A percentile compares a stretch with the other conserved stretches of the same genome.
These are phyloP conservation scores for Malus sieversii DNA, from an alignment of 306 rosid genomes.

Conservation along the genomic window DNA sequence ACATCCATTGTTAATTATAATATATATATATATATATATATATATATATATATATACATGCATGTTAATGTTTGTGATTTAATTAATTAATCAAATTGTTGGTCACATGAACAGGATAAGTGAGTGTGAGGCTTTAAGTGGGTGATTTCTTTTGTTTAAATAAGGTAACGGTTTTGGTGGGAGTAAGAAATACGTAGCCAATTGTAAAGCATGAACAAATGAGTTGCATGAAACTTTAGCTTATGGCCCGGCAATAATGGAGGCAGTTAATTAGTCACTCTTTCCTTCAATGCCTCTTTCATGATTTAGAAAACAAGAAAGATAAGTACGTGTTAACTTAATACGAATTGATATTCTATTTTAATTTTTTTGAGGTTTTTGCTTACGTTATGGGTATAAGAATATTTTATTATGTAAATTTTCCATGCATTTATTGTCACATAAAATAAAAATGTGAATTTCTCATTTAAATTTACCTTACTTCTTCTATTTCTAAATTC, in stretches of 20 bases:
- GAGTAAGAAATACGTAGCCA: slow-evolving; percentile 5
- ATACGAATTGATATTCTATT: not conserved
- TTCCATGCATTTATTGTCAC: not conserved
- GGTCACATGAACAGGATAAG: not conserved
- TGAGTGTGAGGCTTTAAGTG: not conserved
- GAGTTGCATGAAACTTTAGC: slow-evolving; percentile 10
- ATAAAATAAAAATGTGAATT: not conserved
- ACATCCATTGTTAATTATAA: not conserved
- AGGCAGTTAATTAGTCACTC: slow-evolving; percentile 16
- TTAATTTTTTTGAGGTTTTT: not conserved
- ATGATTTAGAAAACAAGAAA: not conserved
- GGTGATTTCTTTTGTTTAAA: not conserved
- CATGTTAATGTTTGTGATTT: not conserved
- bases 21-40: no score
- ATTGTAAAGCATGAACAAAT: not conserved
- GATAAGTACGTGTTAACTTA: not conserved
- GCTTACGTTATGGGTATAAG: no score
- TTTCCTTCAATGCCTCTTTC: not conserved
- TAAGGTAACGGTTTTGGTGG: slow-evolving; percentile 4
- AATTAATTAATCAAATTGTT: not conserved
- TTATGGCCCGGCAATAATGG: slow-evolving; percentile 29
- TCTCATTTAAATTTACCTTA: not conserved
- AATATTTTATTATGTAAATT: no score
- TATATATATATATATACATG: no score
- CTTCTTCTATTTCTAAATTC: no score